A percentile compares a stretch with the other conserved stretches of the same genome.
phyloP scores from a whole-genome alignment of 2,329 filamentous ascomycete genomes.

The Arthroderma sp. region DNA sequence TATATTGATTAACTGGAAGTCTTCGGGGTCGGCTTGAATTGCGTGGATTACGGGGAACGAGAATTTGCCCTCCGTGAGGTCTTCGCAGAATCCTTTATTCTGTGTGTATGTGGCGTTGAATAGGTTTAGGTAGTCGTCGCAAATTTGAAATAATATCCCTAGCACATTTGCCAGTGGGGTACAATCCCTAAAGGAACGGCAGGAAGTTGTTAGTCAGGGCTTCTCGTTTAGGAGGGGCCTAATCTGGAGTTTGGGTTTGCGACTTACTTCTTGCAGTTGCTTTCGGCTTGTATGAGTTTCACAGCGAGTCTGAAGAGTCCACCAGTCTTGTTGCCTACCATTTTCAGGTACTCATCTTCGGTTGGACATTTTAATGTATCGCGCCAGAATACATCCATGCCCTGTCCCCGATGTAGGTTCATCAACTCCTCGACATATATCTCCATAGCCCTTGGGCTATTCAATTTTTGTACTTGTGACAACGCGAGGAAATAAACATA shows the following conservation, averaged over 20 bases:
- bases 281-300: slow-evolving; percentile 23
- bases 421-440: slow-evolving; percentile 25
- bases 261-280: slow-evolving; percentile 3
- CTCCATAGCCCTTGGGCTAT: slow-evolving; percentile 18
- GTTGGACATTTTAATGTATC: slow-evolving; percentile 22
- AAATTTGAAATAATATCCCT: slow-evolving; percentile 22
- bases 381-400: slow-evolving; percentile 29
- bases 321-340: slow-evolving; percentile 29
- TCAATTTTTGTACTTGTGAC: slow-evolving; percentile 19
- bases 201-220: slow-evolving; percentile 1
- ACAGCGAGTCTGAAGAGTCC: slow-evolving; percentile 26
- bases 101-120: slow-evolving; percentile 50
- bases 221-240: not conserved
- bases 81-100: slow-evolving; percentile 67
- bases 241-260: slow-evolving; percentile 1
- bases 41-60: slow-evolving; percentile 18
- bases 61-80: slow-evolving; percentile 19
- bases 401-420: slow-evolving; percentile 27
- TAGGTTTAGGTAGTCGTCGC: slow-evolving; percentile 70
- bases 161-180: slow-evolving; percentile 50
- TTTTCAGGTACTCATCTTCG: slow-evolving; percentile 27
- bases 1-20: slow-evolving; percentile 69
- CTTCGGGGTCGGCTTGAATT: slow-evolving; percentile 37
- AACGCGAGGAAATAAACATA: slow-evolving; percentile 27
- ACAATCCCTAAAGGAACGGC: slow-evolving; percentile 13